Base-by-base conservation (phyloP, 306 rosid genomes). In the Cyamopsis tetragonoloba region DNA sequence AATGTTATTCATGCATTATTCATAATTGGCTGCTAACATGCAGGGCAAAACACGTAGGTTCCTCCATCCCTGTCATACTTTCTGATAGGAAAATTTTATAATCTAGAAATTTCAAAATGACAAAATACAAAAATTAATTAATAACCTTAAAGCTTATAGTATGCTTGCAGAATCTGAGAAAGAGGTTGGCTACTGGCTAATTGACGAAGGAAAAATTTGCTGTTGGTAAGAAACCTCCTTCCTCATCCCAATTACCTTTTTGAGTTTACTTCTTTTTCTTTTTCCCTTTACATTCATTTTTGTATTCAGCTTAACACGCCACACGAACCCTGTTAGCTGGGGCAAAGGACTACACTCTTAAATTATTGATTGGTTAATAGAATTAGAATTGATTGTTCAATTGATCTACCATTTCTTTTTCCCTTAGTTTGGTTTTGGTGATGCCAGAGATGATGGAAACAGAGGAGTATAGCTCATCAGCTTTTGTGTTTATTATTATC, bases 151-250 rank as follows among this genome's bases (percentile, higher is more conserved):
- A 26, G 39, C 32, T 54, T 55, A 31, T 46, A 59, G 59, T 58
- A 32, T 53, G 13, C 47, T 71, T 35, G 24, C 60, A 71, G 49
- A 71, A 44, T 57, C 24, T 71, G 59, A 17, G 53, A 57, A 58
- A 58, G 61, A 50, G 38, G 68, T 30, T 22, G 60, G 60, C 59
- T 13, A 3, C 39, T 19, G 13, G 14, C 68, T 19, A 70, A 23
- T 63, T 26, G 14, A 54, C 17, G 49, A 27, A 44, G 59, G 34
- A 23, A 3, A 24, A 38, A 19, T n/a, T 28, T 51, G 62, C 39
- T 37, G 44, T 44, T 13, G 49, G 60, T 44, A 42, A 22, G 57
- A 23, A 57, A 31, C 3, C 4, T 20, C 26, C 39, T 23, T 26
- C 49, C 53, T 53, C 18, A 46, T 43, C 58, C 48, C 11, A 15